These are phyloP conservation scores for Pyrus betulifolia DNA, from an alignment of 306 rosid species.

Conservation along the genomic window DNA sequence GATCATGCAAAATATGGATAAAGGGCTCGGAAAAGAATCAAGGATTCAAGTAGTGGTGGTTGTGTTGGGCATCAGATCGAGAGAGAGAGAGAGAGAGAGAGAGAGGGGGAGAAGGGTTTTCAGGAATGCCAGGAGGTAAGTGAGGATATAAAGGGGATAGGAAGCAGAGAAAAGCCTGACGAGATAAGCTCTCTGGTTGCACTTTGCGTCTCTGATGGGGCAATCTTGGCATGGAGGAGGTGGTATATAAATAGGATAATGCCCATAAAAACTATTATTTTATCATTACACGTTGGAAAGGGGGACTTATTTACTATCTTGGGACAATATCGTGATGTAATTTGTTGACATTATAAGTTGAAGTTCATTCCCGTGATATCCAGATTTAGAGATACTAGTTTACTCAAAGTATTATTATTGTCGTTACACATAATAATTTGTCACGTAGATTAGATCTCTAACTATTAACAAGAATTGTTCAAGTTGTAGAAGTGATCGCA, in stretches of 20 bases:
- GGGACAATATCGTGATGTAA: too few relatives aligned
- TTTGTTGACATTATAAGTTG: too few relatives aligned
- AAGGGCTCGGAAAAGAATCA: not conserved
- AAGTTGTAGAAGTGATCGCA: not conserved
- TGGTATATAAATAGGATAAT: not conserved
- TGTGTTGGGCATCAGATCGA: not conserved
- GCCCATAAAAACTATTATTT: too few relatives aligned
- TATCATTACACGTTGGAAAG: too few relatives aligned
- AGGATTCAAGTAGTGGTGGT: not conserved
- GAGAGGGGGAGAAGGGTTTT: not conserved
- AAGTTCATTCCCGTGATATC: too few relatives aligned
- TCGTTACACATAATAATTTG: too few relatives aligned
- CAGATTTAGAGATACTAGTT: too few relatives aligned
- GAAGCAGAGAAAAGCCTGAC: constrained; percentile 3
- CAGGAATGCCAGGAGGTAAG: not conserved
- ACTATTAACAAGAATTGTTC: too few relatives aligned
- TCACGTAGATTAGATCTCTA: too few relatives aligned
- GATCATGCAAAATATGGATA: not conserved
- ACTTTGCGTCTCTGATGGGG: constrained; percentile 16
- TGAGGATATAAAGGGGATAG: not conserved
- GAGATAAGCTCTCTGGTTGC: not conserved
- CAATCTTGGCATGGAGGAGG: not conserved
- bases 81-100: not conserved
- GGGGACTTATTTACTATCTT: too few relatives aligned
- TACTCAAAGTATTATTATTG: too few relatives aligned